Evolutionary conservation across 2,329 filamentous ascomycete genomes (phyloP).

Genomic region (Venturia carpophila): DNA sequence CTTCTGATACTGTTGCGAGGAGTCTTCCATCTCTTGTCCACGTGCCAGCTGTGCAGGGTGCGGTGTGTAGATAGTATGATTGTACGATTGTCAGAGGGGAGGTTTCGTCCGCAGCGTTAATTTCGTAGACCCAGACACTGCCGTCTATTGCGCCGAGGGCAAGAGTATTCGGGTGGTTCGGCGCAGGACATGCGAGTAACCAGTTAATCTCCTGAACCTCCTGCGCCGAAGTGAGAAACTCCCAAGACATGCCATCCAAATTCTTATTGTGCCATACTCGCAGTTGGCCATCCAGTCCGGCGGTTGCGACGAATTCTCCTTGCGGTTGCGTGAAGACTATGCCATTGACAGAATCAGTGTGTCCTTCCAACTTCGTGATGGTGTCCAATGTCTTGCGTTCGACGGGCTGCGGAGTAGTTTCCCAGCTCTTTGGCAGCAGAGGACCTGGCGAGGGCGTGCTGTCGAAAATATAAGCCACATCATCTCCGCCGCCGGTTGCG

Average conservation of each 20-base stretch:
- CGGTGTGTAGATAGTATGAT: slow-evolving; percentile 86
- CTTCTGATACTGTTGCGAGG: slow-evolving; percentile 82
- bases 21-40: slow-evolving; percentile 86
- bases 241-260: slow-evolving; percentile 44
- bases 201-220: slow-evolving; percentile 97
- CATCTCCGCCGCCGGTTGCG: slow-evolving; percentile 79
- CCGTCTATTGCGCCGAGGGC: slow-evolving; percentile 86
- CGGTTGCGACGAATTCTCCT: slow-evolving; percentile 80
- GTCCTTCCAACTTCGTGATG: slow-evolving; percentile 73
- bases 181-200: slow-evolving; percentile 66
- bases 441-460: slow-evolving; percentile 56
- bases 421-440: slow-evolving; percentile 68
- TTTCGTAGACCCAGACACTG: slow-evolving; percentile 90
- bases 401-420: slow-evolving; percentile 52
- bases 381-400: slow-evolving; percentile 53
- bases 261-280: slow-evolving; percentile 56
- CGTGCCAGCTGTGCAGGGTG: slow-evolving; percentile 74
- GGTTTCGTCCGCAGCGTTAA: slow-evolving; percentile 57
- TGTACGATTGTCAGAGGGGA: slow-evolving; percentile 72
- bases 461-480: slow-evolving; percentile 82
- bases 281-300: slow-evolving; percentile 77
- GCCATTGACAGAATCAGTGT: slow-evolving; percentile 84
- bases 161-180: slow-evolving; percentile 66
- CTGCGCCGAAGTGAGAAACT: slow-evolving; percentile 66
- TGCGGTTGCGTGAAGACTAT: slow-evolving; percentile 74